Evolutionary conservation across 1,284 basidiomycete genomes (phyloP).

Genomic region (Meira miltonrushii): DNA sequence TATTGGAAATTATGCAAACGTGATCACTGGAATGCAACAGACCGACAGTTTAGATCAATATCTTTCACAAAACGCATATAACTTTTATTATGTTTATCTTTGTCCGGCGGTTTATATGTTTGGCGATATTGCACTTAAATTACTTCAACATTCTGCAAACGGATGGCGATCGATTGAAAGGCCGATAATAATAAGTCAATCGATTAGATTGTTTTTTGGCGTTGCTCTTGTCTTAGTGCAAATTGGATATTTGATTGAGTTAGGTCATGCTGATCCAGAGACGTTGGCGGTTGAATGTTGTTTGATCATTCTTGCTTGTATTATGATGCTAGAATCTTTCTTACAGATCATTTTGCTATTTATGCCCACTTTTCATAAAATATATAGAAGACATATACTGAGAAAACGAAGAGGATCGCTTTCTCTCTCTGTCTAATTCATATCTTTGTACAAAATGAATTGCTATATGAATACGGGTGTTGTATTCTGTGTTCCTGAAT

Average conservation of each 20-base stretch:
- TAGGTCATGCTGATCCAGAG: background rate
- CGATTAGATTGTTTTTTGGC: background rate
- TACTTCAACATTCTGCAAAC: background rate
- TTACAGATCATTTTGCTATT: background rate
- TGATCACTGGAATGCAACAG: background rate
- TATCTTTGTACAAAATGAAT: too few species aligned
- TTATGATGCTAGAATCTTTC: background rate
- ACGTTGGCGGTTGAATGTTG: background rate
- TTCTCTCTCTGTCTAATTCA: too few species aligned
- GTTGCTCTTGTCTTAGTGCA: background rate
- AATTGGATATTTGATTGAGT: background rate
- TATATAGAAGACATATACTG: too few species aligned
- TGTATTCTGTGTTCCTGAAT: too few species aligned
- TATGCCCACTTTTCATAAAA: too few species aligned
- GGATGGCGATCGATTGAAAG: background rate
- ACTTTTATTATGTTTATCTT: conserved; percentile 2
- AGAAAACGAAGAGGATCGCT: too few species aligned
- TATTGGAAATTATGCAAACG: background rate
- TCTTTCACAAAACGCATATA: background rate
- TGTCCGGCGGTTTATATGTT: conserved; percentile 3
- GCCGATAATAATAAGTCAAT: background rate
- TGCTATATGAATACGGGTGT: too few species aligned
- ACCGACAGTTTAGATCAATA: background rate
- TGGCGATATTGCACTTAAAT: background rate
- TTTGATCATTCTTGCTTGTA: background rate